Evolutionary conservation across 2,329 filamentous ascomycete genomes (phyloP).

Genomic region (Fusarium citri): DNA sequence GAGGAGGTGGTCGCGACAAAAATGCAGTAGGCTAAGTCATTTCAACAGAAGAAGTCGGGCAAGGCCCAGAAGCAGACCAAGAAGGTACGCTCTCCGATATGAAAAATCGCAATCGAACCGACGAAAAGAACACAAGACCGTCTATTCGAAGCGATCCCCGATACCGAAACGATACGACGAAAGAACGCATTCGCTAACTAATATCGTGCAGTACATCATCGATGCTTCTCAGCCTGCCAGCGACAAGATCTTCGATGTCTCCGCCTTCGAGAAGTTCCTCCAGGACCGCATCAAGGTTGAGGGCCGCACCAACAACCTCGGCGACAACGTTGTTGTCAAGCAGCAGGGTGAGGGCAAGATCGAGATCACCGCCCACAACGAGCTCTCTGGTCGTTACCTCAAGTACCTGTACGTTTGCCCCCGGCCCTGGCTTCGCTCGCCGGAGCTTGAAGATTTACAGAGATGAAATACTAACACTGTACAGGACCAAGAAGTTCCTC

Average conservation of each 20-base stretch:
- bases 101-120: not conserved
- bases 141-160: not conserved
- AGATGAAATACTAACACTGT: conserved; percentile 4
- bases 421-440: not conserved
- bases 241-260: conserved; percentile 99
- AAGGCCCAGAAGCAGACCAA: conserved; percentile 85
- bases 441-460: not conserved
- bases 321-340: conserved; percentile 89
- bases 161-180: conserved; percentile 3
- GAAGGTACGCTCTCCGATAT: conserved; percentile 70
- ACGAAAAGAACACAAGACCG: not conserved
- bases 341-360: conserved; percentile 97
- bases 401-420: conserved; percentile 89
- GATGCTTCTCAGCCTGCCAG: conserved; percentile 97
- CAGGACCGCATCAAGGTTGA: conserved; percentile 99
- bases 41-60: conserved; percentile 73
- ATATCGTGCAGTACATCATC: conserved; percentile 85
- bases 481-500: conserved; percentile 99
- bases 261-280: conserved; percentile 99
- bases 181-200: conserved; percentile 29
- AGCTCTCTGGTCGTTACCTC: conserved; percentile 98
- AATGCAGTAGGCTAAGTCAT: conserved; percentile 95
- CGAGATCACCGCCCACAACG: conserved; percentile 96
- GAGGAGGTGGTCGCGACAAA: conserved; percentile 40
- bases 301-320: conserved; percentile 97